Conservation (phyloP, 768 basidiomycete genomes). For the Trametes coccinea region DNA sequence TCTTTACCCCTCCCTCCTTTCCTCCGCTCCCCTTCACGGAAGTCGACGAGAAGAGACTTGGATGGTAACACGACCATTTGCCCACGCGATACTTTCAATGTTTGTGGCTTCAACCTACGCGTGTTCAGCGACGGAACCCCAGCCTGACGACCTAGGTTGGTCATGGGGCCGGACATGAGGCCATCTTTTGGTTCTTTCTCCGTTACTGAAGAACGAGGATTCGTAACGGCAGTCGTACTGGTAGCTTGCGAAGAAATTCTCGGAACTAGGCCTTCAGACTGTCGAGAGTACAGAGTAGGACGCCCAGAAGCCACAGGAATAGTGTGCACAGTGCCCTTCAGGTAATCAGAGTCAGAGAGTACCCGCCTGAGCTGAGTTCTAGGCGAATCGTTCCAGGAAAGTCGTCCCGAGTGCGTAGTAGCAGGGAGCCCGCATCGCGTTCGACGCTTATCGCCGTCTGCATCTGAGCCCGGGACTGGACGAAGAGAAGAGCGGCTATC, state of each 20-base stretch:
- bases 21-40: slow-evolving; percentile 54
- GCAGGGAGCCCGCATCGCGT: no score
- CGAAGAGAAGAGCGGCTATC: no score
- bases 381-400: neutral
- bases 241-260: slow-evolving; percentile 14
- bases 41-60: slow-evolving; percentile 51
- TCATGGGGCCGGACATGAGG: neutral
- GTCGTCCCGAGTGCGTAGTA: neutral
- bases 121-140: slow-evolving; percentile 34
- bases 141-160: neutral
- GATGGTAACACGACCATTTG: slow-evolving; percentile 53
- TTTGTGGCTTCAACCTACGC: slow-evolving; percentile 29
- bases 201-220: neutral
- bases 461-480: no score
- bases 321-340: neutral
- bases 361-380: slow-evolving; percentile 15
- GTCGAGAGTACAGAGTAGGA: neutral
- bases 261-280: neutral
- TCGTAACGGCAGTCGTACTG: slow-evolving; percentile 7
- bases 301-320: neutral
- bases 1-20: slow-evolving; percentile 46
- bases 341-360: slow-evolving; percentile 8
- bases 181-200: neutral
- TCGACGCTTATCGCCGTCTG: no score
- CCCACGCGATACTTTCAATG: slow-evolving; percentile 50